Evolutionary conservation across 345 rosid genomes (phyloP), one percentile per base, ranked within the genome.

Genomic region (Limnanthes douglasii): DNA sequence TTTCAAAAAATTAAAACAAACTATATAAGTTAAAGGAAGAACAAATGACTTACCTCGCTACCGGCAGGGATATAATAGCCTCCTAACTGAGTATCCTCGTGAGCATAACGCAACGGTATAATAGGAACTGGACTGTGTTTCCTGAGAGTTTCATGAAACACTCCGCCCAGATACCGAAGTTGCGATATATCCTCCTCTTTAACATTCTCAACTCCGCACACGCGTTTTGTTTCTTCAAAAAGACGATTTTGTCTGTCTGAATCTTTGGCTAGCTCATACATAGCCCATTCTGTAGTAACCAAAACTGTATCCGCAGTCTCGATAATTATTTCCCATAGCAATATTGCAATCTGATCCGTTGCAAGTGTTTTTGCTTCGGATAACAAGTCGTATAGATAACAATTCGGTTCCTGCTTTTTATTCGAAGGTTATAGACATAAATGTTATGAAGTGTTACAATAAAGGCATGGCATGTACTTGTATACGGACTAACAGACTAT

Each of bases 241-340:
- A 82, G 69, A 44, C 18, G 54, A 12, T 70, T 88, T 82, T 77
- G 97, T 1, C 54, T 53, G 15, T 9, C 45, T 13, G 64, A 72
- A 53, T 70, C 59, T 43, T 70, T 84, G 4, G 94, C 94, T 3
- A 90, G 94, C 45, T 90, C 84, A 38, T 74, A 79, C 7, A 84
- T 50, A 0, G 93, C 94, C 95, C 97, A 88, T 61, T 90, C 98
- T 14, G 92, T 54, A 39, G 86, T 48, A 15, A 80, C 86, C 69
- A 79, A 37, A 40, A 86, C 74, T 11, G 95, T 74, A 38, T 84
- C 95, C 3, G 92, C 28, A 20, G 73, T 53, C 56, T 84, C 95
- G 3, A 80, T 73, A 9, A 84, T 74, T 2, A 70, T 37, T 51
- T 90, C 95, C 94, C 95, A 79, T 10, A 79, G 25, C 58, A 90